phyloP scores from a whole-genome alignment of 768 basidiomycete genomes.

The Lactarius vividus region DNA sequence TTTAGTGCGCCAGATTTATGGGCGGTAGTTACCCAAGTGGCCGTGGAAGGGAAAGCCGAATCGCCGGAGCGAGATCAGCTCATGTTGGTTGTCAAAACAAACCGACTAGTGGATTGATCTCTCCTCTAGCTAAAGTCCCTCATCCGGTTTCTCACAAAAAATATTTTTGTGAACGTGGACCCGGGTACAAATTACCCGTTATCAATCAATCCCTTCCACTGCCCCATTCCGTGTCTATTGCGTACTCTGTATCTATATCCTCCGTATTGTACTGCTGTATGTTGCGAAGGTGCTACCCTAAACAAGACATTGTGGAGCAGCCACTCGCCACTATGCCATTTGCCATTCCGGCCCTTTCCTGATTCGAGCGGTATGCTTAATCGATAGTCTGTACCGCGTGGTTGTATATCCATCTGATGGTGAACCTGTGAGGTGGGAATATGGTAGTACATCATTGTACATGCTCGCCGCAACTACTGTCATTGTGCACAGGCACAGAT shows the following conservation, averaged over 20 bases:
- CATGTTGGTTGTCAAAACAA: slow-evolving; percentile 22
- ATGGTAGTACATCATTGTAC: not conserved
- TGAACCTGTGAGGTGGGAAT: not conserved
- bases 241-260: not conserved
- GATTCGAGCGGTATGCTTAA: not conserved
- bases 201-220: slow-evolving; percentile 1
- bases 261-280: not conserved
- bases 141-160: slow-evolving; percentile 1
- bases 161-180: slow-evolving; percentile 1
- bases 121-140: slow-evolving; percentile 27
- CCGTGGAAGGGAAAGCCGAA: not conserved
- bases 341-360: slow-evolving; percentile 7
- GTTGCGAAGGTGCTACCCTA: not conserved
- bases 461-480: not conserved
- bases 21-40: not conserved
- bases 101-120: slow-evolving; percentile 4
- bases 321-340: not conserved
- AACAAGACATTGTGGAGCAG: not conserved
- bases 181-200: not conserved
- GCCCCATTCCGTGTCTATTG: not conserved
- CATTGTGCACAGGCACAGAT: slow-evolving; percentile 18
- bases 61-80: slow-evolving; percentile 18
- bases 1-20: not conserved
- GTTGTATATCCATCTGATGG: slow-evolving; percentile 1
- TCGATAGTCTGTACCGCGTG: slow-evolving; percentile 21